Evolutionary conservation across 2,329 filamentous ascomycete genomes (phyloP).

Genomic region (Calonectria naviculata): DNA sequence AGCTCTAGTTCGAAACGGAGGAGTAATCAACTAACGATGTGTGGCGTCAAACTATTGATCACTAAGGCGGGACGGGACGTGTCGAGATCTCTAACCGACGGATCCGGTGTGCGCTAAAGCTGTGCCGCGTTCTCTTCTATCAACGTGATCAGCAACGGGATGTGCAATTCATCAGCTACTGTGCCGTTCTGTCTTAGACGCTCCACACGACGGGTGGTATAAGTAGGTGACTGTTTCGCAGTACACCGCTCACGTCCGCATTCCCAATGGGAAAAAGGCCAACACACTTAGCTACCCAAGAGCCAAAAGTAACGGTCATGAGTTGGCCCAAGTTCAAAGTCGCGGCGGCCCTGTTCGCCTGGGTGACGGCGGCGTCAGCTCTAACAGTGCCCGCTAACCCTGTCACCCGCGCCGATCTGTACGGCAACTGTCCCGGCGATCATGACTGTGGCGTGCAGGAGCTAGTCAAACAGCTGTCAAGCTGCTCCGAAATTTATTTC

Average conservation of each 20-base stretch:
- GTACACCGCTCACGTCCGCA: too few relatives aligned
- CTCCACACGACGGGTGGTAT: neutral
- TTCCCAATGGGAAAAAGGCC: neutral
- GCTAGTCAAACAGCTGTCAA: slow-evolving; percentile 49
- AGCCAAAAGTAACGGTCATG: neutral
- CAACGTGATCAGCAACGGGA: too few relatives aligned
- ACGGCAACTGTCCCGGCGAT: slow-evolving; percentile 30
- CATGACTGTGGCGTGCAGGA: slow-evolving; percentile 12
- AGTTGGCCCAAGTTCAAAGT: neutral
- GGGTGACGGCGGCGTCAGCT: neutral
- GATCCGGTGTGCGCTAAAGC: too few relatives aligned
- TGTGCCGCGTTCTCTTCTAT: too few relatives aligned
- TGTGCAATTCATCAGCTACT: too few relatives aligned
- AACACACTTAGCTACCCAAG: neutral
- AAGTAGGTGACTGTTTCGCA: neutral
- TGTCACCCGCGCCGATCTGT: slow-evolving; percentile 19
- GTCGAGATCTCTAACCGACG: too few relatives aligned
- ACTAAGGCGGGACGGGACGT: too few relatives aligned
- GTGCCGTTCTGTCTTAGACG: too few relatives aligned
- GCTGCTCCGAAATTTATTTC: slow-evolving; percentile 52
- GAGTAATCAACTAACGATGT: too few relatives aligned
- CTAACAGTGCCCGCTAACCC: slow-evolving; percentile 8
- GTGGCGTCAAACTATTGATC: too few relatives aligned
- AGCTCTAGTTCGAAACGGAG: too few relatives aligned
- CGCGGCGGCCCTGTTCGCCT: neutral